phyloP scores from a whole-genome alignment of 768 basidiomycete species.

The Suillus tomentosus region DNA sequence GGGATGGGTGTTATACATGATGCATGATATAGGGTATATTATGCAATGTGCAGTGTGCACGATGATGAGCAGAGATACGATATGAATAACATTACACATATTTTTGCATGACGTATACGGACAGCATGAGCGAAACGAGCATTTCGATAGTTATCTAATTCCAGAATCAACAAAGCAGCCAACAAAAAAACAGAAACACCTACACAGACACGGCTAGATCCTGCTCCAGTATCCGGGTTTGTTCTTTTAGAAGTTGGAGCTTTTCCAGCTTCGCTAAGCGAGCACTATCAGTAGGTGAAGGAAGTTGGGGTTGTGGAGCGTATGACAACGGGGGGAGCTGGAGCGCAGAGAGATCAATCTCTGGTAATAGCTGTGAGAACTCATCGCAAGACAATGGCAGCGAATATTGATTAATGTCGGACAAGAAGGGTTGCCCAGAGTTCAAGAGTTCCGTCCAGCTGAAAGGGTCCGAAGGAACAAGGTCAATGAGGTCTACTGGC shows the following conservation, averaged over 20 bases:
- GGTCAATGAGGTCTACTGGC: neutral
- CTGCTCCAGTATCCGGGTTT: conserved; percentile 33
- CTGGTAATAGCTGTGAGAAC: conserved; percentile 17
- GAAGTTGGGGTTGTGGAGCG: neutral
- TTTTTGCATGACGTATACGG: neutral
- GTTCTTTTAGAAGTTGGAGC: conserved; percentile 37
- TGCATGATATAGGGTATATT: conserved; percentile 5
- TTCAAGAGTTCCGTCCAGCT: neutral
- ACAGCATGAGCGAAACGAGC: too few species aligned
- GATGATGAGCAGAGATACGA: conserved; percentile 2
- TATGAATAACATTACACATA: conserved; percentile 24
- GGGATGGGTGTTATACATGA: neutral
- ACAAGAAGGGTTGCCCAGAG: neutral
- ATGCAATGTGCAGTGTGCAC: conserved; percentile 4
- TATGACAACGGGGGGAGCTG: conserved; percentile 22
- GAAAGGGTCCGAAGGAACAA: neutral
- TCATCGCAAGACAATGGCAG: neutral
- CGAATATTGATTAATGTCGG: neutral
- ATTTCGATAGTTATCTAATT: conserved; percentile 6
- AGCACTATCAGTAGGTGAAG: conserved; percentile 3
- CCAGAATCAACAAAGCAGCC: neutral
- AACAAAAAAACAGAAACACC: conserved; percentile 7
- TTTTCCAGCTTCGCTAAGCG: conserved; percentile 35
- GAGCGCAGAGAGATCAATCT: conserved; percentile 29
- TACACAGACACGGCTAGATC: conserved; percentile 28